These are phyloP conservation scores for Recurvomyces mirabilis DNA, from an alignment of 495 filamentous ascomycete species.

Conservation along the genomic window DNA sequence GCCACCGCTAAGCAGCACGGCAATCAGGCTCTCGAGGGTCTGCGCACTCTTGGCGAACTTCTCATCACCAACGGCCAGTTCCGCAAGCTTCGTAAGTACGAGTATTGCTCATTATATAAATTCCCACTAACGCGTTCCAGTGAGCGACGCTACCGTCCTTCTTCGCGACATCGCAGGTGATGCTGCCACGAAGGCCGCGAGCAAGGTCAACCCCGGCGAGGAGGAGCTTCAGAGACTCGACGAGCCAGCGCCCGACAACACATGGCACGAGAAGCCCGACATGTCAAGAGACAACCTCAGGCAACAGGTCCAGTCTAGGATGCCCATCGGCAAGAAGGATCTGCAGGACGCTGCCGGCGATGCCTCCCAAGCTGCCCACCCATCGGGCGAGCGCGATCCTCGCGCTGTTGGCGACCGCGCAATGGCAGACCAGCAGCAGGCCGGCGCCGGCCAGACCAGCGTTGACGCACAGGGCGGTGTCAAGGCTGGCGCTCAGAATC, in stretches of 20 bases:
- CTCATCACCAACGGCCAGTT: slow-evolving; percentile 95
- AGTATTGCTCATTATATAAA: slow-evolving; percentile 22
- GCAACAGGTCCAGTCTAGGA: slow-evolving; percentile 48
- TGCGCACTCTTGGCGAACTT: slow-evolving; percentile 78
- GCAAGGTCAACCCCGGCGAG: slow-evolving; percentile 62
- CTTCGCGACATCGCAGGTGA: slow-evolving; percentile 85
- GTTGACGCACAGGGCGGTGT: slow-evolving; percentile 45
- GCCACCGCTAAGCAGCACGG: slow-evolving; percentile 69
- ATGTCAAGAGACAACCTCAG: slow-evolving; percentile 60
- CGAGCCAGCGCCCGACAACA: slow-evolving; percentile 71
- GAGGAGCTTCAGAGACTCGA: slow-evolving; percentile 72
- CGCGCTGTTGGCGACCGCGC: slow-evolving; percentile 35
- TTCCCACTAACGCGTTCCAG: slow-evolving; percentile 32
- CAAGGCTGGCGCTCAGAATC: slow-evolving; percentile 37
- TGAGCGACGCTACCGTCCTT: slow-evolving; percentile 75
- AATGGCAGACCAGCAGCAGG: slow-evolving; percentile 37
- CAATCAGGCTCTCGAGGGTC: slow-evolving; percentile 67
- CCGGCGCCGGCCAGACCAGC: slow-evolving; percentile 36
- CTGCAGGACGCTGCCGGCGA: slow-evolving; percentile 34
- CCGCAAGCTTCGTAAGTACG: slow-evolving; percentile 70
- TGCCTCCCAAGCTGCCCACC: slow-evolving; percentile 43
- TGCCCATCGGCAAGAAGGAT: slow-evolving; percentile 42
- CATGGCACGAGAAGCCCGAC: slow-evolving; percentile 84
- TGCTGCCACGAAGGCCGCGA: slow-evolving; percentile 72
- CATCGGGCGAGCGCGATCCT: slow-evolving; percentile 40